A percentile compares a stretch with the other conserved stretches of the same genome.
Conservation (phyloP, 2,329 filamentous ascomycete species). For the Microsporum canis region DNA sequence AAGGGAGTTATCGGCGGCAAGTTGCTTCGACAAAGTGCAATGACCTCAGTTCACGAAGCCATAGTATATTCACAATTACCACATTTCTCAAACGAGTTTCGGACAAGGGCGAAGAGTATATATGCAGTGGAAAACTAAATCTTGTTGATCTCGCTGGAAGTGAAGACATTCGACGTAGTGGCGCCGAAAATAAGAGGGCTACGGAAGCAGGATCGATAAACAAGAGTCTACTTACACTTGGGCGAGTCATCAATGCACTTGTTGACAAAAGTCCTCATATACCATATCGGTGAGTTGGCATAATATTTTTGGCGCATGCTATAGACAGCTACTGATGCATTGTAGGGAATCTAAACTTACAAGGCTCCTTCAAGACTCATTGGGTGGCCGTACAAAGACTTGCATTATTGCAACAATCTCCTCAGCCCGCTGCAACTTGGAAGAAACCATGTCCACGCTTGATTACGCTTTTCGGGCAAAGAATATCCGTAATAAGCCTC, state of each 20-base stretch:
- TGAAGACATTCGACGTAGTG: conserved; percentile 93
- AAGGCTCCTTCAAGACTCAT: conserved; percentile 84
- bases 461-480: conserved; percentile 97
- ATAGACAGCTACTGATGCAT: background rate
- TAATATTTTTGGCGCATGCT: background rate
- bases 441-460: conserved; percentile 95
- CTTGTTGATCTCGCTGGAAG: conserved; percentile 93
- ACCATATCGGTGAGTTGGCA: conserved; percentile 45
- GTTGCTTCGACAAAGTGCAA: conserved; percentile 99
- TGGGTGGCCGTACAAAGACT: conserved; percentile 90
- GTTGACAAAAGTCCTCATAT: conserved; percentile 86
- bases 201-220: conserved; percentile 95
- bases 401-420: conserved; percentile 98
- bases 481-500: conserved; percentile 96
- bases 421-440: conserved; percentile 84
- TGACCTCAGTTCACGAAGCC: conserved; percentile 89
- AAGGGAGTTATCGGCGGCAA: conserved; percentile 85
- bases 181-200: conserved; percentile 94
- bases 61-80: conserved; percentile 94
- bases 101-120: conserved; percentile 77
- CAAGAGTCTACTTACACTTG: conserved; percentile 88
- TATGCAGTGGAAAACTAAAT: conserved; percentile 88
- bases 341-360: conserved; percentile 86
- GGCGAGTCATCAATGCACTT: conserved; percentile 92
- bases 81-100: conserved; percentile 73